These are phyloP conservation scores for Leccinum uliginosum DNA, from an alignment of 768 basidiomycete species.

Conservation along the genomic window DNA sequence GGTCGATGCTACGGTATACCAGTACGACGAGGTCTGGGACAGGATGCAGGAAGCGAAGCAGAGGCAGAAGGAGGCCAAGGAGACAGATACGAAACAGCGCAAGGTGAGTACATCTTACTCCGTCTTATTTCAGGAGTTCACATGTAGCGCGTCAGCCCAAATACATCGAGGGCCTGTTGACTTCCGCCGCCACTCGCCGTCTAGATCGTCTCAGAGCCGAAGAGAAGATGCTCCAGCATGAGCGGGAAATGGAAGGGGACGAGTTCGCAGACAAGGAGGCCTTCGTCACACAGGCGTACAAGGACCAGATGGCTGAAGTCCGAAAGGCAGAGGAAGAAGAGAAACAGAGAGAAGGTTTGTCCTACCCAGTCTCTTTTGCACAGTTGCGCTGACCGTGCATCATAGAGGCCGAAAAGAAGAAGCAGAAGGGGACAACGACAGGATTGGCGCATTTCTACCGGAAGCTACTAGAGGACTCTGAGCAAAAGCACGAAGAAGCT, in stretches of 20 bases:
- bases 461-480: constrained; percentile 71
- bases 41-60: constrained; percentile 86
- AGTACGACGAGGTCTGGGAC: constrained; percentile 97
- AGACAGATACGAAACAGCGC: constrained; percentile 67
- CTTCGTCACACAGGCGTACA: constrained; percentile 98
- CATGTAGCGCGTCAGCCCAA: constrained; percentile 61
- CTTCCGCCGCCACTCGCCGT: constrained; percentile 80
- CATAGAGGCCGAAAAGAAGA: constrained; percentile 54
- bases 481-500: constrained; percentile 80
- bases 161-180: constrained; percentile 79
- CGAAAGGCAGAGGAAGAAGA: constrained; percentile 92
- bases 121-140: constrained; percentile 2
- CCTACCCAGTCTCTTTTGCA: background rate
- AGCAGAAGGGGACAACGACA: constrained; percentile 53
- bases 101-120: constrained; percentile 50
- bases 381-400: background rate
- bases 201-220: constrained; percentile 90
- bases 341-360: constrained; percentile 76
- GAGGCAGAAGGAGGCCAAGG: constrained; percentile 70
- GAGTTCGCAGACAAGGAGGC: constrained; percentile 91
- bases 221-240: constrained; percentile 95
- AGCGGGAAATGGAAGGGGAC: constrained; percentile 90
- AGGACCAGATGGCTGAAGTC: constrained; percentile 92
- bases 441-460: constrained; percentile 88
- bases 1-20: constrained; percentile 79